Base-by-base conservation (phyloP, 1,284 basidiomycete species). In the Albatrellus sp. region DNA sequence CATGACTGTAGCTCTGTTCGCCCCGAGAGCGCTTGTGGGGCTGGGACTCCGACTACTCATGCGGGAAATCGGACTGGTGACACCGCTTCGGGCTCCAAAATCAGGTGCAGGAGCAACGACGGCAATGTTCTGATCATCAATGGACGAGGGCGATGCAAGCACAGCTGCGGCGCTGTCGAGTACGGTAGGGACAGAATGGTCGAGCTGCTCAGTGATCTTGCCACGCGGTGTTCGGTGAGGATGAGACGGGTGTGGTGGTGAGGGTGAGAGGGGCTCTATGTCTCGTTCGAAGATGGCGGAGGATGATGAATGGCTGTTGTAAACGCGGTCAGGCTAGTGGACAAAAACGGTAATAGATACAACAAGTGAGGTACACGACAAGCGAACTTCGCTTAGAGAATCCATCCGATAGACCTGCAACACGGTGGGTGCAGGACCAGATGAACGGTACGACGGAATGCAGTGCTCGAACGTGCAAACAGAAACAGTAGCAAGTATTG, bases 221-320 rank as follows among this genome's bases (percentile, higher is more conserved):
- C 77, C 74, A 34, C 84, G 71, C 0, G 84, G 72, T 38, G 77
- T 82, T 32, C 78, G 73, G 56, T 87, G 84, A 0, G 83, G 79
- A 56, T 69, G 71, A 49, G 66, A 61, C 33, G 57, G 54, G 35
- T 56, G 56, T 44, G 70, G 61, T 0, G 70, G 61, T 0, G 73
- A 71, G 1, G 73, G 69, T 0, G 75, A 67, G 42, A 82, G 61
- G 17, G 79, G 75, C 53, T 87, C 84, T 50, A 88, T 85, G 56
- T 88, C 84, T 37, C 84, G 76, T 60, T 87, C 83, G 47, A 88
- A 88, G 45, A 87, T 88, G 40, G 83, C 84, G 1, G 80, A 84
- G 0, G 81, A 83, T 0, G 80, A 82, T 0, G 81, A 84, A 54
- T 80, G 81, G 7, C 81, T 84, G 57, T 34, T 34, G 33, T 38